Percentiles rank a stretch among this genome's conserved stretches.
Conservation (phyloP, 2,329 filamentous ascomycete genomes). For the Scorias spongiosa region DNA sequence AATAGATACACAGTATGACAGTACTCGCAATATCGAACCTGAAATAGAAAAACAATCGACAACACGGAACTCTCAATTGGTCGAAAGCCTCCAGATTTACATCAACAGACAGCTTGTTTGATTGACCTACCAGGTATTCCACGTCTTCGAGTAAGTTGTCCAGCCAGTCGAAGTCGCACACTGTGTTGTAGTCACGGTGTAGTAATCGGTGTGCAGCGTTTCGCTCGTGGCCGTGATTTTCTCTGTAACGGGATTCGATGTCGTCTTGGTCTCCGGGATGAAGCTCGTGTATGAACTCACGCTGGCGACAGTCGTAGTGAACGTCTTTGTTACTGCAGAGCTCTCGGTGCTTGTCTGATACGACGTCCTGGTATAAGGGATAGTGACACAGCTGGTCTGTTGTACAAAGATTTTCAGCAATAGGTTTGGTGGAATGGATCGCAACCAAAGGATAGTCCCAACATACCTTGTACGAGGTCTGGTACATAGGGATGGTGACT, state of each 20-base stretch:
- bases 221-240: not conserved
- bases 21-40: too few species aligned
- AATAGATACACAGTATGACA: too few species aligned
- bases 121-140: too few species aligned
- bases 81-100: too few species aligned
- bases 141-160: not conserved
- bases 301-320: not conserved
- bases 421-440: too few species aligned
- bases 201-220: not conserved
- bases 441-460: too few species aligned
- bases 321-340: not conserved
- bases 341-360: not conserved
- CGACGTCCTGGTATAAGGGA: not conserved
- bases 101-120: too few species aligned
- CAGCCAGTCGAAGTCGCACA: not conserved
- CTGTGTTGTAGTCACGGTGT: not conserved
- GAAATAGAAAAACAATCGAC: too few species aligned
- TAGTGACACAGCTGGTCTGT: not conserved
- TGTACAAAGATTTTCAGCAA: not conserved
- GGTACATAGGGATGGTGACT: not conserved
- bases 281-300: not conserved
- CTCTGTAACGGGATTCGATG: not conserved
- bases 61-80: too few species aligned
- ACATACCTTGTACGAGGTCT: not conserved
- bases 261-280: not conserved